Evolutionary conservation across 495 filamentous ascomycete species (phyloP).

Genomic region (Neurospora sp.): DNA sequence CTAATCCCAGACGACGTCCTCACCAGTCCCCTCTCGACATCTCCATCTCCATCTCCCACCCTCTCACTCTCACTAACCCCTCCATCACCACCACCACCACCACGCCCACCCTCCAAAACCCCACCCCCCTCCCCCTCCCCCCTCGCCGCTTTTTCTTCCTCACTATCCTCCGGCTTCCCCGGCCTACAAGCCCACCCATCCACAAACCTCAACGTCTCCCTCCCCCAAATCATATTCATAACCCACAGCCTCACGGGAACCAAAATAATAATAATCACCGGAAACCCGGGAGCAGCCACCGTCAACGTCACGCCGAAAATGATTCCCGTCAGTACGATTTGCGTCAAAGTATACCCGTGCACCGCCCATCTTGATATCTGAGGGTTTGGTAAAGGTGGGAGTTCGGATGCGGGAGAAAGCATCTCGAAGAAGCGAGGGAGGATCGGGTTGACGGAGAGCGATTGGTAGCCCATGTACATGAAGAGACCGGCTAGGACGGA

Average conservation of each 20-base stretch:
- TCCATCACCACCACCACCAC: not conserved
- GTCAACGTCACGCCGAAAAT: constrained; percentile 60
- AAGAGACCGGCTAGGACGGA: constrained; percentile 61
- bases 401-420: constrained; percentile 53
- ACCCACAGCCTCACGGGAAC: constrained; percentile 52
- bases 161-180: constrained; percentile 53
- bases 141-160: constrained; percentile 8
- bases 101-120: not conserved
- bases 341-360: constrained; percentile 52
- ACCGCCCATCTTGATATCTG: constrained; percentile 34
- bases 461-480: constrained; percentile 67
- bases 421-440: constrained; percentile 54
- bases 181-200: constrained; percentile 64
- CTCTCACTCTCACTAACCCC: not conserved
- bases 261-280: constrained; percentile 55
- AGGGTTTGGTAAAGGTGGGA: constrained; percentile 42
- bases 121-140: not conserved
- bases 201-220: constrained; percentile 52
- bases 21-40: not conserved
- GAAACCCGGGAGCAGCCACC: constrained; percentile 54
- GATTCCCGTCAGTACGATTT: constrained; percentile 49
- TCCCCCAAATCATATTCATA: constrained; percentile 56
- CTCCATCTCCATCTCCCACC: not conserved
- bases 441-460: constrained; percentile 58
- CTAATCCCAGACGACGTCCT: not conserved